A percentile compares a stretch with the other conserved stretches of the same genome.
phyloP scores from a whole-genome alignment of 495 filamentous ascomycete species.

The Podospora pseudocomata region DNA sequence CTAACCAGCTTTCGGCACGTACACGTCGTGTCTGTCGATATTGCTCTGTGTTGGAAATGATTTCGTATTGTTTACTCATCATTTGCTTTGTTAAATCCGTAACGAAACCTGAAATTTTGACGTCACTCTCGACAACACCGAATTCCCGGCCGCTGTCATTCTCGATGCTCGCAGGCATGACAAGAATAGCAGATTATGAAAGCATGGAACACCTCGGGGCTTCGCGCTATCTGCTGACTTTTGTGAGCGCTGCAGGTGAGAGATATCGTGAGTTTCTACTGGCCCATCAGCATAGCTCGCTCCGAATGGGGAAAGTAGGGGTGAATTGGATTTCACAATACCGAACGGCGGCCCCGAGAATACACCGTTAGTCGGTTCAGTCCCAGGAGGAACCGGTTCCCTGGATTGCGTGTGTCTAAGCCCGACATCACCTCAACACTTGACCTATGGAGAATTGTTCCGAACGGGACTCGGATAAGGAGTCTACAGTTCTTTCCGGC shows the following conservation, averaged over 20 bases:
- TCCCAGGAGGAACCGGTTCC: background rate
- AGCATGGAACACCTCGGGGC: background rate
- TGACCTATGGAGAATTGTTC: background rate
- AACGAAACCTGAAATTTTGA: conserved; percentile 5
- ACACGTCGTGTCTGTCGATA: background rate
- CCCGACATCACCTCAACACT: background rate
- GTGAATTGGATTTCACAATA: background rate
- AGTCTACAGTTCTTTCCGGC: background rate
- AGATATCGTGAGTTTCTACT: background rate
- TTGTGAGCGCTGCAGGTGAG: background rate
- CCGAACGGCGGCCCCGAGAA: conserved; percentile 11
- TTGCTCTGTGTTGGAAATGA: background rate
- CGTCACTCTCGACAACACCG: conserved; percentile 14
- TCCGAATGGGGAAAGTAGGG: background rate
- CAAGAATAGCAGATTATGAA: background rate
- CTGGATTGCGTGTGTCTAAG: background rate
- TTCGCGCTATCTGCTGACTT: background rate
- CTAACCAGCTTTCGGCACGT: conserved; percentile 1
- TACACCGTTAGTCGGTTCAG: conserved; percentile 11
- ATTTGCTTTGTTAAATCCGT: too few relatives aligned
- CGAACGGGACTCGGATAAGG: background rate
- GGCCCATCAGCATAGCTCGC: background rate
- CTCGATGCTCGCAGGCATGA: background rate
- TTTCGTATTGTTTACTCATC: conserved; percentile 13
- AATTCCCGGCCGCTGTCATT: background rate